These are phyloP conservation scores for Abelmoschus esculentus DNA, from an alignment of 345 rosid species.

Conservation along the genomic window DNA sequence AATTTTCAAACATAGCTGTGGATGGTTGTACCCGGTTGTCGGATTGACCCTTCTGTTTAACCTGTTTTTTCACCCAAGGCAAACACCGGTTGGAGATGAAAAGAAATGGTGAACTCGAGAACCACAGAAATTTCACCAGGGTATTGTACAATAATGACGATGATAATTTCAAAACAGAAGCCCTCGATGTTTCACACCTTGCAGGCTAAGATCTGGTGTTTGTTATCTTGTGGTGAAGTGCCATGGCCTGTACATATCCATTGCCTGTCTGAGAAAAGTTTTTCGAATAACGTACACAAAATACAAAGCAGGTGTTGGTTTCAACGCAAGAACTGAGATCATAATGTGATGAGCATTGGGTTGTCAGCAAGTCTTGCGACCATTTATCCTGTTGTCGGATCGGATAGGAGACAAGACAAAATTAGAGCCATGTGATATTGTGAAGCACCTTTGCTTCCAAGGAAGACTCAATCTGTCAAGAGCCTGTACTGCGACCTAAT, in stretches of 20 bases:
- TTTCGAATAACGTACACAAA: too few relatives aligned
- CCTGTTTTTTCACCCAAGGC: neutral
- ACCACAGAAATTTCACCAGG: neutral
- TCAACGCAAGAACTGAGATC: neutral
- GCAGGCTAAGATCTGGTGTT: neutral
- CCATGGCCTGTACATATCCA: neutral
- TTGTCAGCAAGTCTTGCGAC: neutral
- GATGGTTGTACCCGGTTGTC: neutral
- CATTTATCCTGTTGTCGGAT: neutral
- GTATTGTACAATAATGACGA: neutral
- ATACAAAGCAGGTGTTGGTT: neutral
- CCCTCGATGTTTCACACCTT: neutral
- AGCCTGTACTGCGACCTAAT: too few relatives aligned
- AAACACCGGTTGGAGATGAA: too few relatives aligned
- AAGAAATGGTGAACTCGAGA: neutral
- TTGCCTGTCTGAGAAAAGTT: neutral
- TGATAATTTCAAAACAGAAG: too few relatives aligned
- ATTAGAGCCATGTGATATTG: constrained; percentile 5
- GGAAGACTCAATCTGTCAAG: too few relatives aligned
- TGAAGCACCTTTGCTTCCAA: too few relatives aligned
- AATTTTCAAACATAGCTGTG: neutral
- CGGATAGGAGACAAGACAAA: neutral
- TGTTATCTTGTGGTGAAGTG: neutral
- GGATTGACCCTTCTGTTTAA: neutral
- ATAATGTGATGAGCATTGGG: neutral